Percentiles rank a stretch among this genome's conserved stretches.
phyloP scores from a whole-genome alignment of 2,329 filamentous ascomycete genomes.

The Pseudofabraea citricarpa region DNA sequence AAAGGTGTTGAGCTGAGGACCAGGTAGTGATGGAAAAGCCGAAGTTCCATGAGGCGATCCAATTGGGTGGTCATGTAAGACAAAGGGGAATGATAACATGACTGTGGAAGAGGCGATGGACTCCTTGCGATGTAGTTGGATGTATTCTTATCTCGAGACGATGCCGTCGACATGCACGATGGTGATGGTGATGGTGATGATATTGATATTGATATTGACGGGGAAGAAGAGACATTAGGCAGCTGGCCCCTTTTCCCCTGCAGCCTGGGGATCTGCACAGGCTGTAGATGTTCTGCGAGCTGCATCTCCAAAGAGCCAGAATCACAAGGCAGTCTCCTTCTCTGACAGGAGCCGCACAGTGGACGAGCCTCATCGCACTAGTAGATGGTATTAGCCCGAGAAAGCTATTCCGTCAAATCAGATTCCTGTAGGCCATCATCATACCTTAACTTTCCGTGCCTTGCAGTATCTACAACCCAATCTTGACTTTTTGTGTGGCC shows the following conservation, averaged over 20 bases:
- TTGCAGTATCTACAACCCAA: conserved; percentile 62
- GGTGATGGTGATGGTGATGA: too few relatives aligned
- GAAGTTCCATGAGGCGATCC: conserved; percentile 43
- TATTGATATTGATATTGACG: neutral
- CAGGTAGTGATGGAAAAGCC: conserved; percentile 59
- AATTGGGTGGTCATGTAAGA: neutral
- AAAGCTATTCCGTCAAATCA: neutral
- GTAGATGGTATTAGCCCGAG: neutral
- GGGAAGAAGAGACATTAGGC: too few relatives aligned
- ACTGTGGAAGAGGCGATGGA: neutral
- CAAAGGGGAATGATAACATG: neutral
- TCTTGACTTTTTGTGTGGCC: conserved; percentile 64
- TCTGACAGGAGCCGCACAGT: conserved; percentile 57
- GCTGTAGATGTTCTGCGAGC: conserved; percentile 10
- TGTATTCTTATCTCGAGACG: too few relatives aligned
- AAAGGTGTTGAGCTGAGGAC: conserved; percentile 44
- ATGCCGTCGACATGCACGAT: too few relatives aligned
- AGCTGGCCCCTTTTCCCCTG: too few relatives aligned
- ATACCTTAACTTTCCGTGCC: conserved; percentile 62
- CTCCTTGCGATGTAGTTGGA: neutral
- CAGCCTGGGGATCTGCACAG: conserved; percentile 7
- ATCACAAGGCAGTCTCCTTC: conserved; percentile 59
- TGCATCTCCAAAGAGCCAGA: conserved; percentile 36
- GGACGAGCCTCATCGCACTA: conserved; percentile 62
- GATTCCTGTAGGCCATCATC: neutral